Percentiles rank a stretch among this genome's conserved stretches.
Evolutionary conservation across 1,139 yeast species (phyloP).

Genomic region (Yamadazyma aaseri): DNA sequence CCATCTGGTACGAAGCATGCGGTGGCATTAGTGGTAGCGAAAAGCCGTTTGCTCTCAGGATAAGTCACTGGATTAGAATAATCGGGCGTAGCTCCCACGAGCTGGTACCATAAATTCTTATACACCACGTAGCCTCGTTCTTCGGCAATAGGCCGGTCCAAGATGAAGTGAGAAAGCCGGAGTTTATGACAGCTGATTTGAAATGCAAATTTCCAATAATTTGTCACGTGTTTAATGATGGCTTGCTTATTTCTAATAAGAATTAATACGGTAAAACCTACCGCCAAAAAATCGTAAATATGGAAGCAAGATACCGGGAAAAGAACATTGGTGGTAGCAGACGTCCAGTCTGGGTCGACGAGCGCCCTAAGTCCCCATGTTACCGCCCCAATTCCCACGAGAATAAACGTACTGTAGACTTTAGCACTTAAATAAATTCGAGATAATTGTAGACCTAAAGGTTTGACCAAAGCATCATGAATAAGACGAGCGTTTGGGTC

Average conservation of each 20-base stretch:
- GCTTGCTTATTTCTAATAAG: constrained; percentile 15
- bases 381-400: constrained; percentile 72
- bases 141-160: constrained; percentile 63
- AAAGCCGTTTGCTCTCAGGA: constrained; percentile 44
- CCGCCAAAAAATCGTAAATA: constrained; percentile 6
- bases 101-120: constrained; percentile 45
- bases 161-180: constrained; percentile 75
- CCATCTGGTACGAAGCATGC: constrained; percentile 78
- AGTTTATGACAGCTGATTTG: constrained; percentile 53
- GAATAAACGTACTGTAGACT: constrained; percentile 72
- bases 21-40: constrained; percentile 37
- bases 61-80: constrained; percentile 56
- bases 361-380: constrained; percentile 49
- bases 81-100: constrained; percentile 49
- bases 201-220: constrained; percentile 66
- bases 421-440: constrained; percentile 73
- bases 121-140: constrained; percentile 76
- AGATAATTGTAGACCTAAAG: constrained; percentile 68
- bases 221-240: constrained; percentile 37
- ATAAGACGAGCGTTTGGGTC: constrained; percentile 89
- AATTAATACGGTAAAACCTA: constrained; percentile 8
- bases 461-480: constrained; percentile 81
- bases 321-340: constrained; percentile 20
- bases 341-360: constrained; percentile 5
- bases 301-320: constrained; percentile 24